Conservation (phyloP, 306 rosid species). For the Cucumis cinereus region DNA sequence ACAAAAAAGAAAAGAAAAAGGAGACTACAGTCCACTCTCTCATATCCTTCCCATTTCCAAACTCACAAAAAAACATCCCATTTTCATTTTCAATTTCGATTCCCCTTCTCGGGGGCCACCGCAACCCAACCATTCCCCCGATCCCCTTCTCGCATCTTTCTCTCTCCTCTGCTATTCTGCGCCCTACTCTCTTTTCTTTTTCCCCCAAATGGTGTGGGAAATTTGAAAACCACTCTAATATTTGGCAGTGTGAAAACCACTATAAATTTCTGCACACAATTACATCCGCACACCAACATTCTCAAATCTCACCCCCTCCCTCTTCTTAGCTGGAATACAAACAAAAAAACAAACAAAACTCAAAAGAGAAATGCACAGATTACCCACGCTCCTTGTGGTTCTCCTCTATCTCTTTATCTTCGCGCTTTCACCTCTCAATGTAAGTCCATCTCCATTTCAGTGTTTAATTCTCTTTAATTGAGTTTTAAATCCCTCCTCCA, state of each 20-base stretch:
- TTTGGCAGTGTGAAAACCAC: not conserved
- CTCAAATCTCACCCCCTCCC: constrained; percentile 9
- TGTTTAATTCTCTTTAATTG: not conserved
- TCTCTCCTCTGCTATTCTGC: no score
- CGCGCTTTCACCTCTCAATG: constrained; percentile 43
- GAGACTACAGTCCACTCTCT: no score
- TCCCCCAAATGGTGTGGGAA: no score
- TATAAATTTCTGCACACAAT: constrained; percentile 34
- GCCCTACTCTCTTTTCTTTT: no score
- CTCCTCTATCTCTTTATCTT: constrained; percentile 38
- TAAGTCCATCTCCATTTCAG: constrained; percentile 28
- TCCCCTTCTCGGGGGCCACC: no score
- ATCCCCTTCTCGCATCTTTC: no score
- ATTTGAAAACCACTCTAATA: not conserved
- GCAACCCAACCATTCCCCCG: no score
- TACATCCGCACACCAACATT: constrained; percentile 42
- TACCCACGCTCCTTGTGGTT: constrained; percentile 7
- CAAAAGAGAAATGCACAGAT: constrained; percentile 16
- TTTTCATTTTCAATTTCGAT: no score
- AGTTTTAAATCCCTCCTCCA: not conserved
- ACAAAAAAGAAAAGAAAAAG: no score
- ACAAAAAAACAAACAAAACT: not conserved
- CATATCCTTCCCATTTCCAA: no score
- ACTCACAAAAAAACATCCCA: no score
- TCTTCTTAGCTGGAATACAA: not conserved